phyloP scores from a whole-genome alignment of 2,329 filamentous ascomycete species.

The Byssochlamys sp. region DNA sequence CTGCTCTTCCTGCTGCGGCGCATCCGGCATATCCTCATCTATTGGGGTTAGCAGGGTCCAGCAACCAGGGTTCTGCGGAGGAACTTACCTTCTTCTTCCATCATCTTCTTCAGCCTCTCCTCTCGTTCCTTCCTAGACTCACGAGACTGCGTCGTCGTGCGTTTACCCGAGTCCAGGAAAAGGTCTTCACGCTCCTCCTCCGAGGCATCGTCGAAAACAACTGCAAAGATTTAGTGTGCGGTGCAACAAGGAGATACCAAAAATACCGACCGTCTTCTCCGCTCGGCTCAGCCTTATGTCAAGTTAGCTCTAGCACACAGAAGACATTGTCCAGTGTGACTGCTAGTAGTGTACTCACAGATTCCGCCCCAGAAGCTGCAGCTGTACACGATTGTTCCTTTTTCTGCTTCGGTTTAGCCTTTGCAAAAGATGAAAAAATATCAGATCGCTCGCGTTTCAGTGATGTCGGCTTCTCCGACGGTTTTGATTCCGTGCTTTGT shows the following conservation, averaged over 20 bases:
- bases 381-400: constrained; percentile 34
- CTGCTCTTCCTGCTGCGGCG: constrained; percentile 27
- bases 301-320: constrained; percentile 9
- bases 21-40: constrained; percentile 53
- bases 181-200: constrained; percentile 48
- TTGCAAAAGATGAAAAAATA: constrained; percentile 72
- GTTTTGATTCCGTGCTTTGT: constrained; percentile 21
- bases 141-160: constrained; percentile 27
- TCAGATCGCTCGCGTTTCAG: constrained; percentile 54
- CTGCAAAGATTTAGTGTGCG: constrained; percentile 26
- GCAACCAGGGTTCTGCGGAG: constrained; percentile 30
- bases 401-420: constrained; percentile 52
- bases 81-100: constrained; percentile 53
- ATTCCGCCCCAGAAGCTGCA: constrained; percentile 20
- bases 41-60: constrained; percentile 21
- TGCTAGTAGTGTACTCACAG: constrained; percentile 21
- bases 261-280: constrained; percentile 40
- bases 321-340: constrained; percentile 12
- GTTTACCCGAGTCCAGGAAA: constrained; percentile 33
- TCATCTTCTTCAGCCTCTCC: constrained; percentile 61
- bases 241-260: not conserved
- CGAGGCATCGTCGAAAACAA: constrained; percentile 44
- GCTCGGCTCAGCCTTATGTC: constrained; percentile 23
- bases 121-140: constrained; percentile 53
- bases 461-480: constrained; percentile 28